Base-by-base conservation (phyloP, 2,329 filamentous ascomycete species). In the Fusarium dlaminii region DNA sequence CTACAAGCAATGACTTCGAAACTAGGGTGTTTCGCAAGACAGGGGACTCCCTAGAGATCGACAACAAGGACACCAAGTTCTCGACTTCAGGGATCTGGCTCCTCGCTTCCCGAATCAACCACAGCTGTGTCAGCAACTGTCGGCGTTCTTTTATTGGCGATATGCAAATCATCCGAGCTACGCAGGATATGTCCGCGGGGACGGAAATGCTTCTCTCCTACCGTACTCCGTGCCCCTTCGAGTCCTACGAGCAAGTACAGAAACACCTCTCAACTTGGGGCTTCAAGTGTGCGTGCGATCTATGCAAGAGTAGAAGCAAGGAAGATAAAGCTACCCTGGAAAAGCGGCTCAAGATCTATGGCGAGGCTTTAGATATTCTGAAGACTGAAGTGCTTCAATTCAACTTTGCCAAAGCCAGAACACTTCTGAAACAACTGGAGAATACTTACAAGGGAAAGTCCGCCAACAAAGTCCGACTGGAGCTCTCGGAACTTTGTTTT, bases 81-180 rank as follows among this genome's bases (percentile, higher is more conserved):
- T n/a, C 46, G 5, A 65, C 80, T 69, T 59, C 55, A 37, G 87
- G 87, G 2, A 63, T 89, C 18, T 90, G 88, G 87, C 64, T 80
- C 6, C 66, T 81, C 3, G 85, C 86, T 8, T 87, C 88, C 0
- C 81, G 82, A 62, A 84, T 89, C 70, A 90, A 90, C 65, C 88
- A 90, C 69, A 83, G 82, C 17, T 90, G 89, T 75, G 24, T 83
- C 9, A 76, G 77, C 15, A 90, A 89, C 71, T 84, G 83, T 24
- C 68, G 65, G 0, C 85, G 85, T 22, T 78, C 83, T 2, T 89
- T 89, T 74, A 87, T 90, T 42, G 87, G 88, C 6, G 87, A 90
- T 72, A 83, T 90, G 81, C 81, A 84, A 70, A 82, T 90, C 13
- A 57, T 90, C 29, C 85, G 86, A 13, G 88, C 88, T 0, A 78